Evolutionary conservation across 176 grass and related monocot species (phyloP).

Genomic region (Saccharum officinarum): DNA sequence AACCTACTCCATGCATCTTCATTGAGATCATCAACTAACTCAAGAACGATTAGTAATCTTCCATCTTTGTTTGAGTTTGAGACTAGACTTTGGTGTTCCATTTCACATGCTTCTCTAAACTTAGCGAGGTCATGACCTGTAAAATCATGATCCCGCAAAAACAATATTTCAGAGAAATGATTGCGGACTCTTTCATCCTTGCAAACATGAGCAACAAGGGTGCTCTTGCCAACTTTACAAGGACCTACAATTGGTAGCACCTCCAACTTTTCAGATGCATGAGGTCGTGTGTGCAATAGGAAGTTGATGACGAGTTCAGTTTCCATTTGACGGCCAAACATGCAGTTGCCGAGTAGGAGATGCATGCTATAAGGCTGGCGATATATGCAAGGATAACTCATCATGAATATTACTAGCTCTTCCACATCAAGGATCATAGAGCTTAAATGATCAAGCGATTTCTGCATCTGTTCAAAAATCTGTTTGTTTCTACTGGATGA

Average conservation of each 20-base stretch:
- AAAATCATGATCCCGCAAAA: background rate
- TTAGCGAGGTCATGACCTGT: accelerated
- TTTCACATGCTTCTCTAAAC: background rate
- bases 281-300: background rate
- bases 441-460: background rate
- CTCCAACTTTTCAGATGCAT: background rate
- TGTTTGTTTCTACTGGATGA: background rate
- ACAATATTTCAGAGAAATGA: conserved; percentile 9
- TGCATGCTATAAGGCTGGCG: background rate
- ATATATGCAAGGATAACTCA: background rate
- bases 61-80: background rate
- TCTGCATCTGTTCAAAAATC: background rate
- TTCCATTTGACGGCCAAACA: background rate
- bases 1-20: background rate
- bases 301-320: background rate
- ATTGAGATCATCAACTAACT: background rate
- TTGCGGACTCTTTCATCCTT: conserved; percentile 9
- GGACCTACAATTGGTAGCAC: conserved; percentile 11
- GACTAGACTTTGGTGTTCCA: background rate
- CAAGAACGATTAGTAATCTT: conserved; percentile 28
- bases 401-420: background rate
- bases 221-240: background rate
- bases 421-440: background rate
- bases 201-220: conserved; percentile 22
- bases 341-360: background rate